A percentile compares a stretch with the other conserved stretches of the same genome.
Evolutionary conservation across 768 basidiomycete genomes (phyloP).

Genomic region (Amanita pseudoporphyria): DNA sequence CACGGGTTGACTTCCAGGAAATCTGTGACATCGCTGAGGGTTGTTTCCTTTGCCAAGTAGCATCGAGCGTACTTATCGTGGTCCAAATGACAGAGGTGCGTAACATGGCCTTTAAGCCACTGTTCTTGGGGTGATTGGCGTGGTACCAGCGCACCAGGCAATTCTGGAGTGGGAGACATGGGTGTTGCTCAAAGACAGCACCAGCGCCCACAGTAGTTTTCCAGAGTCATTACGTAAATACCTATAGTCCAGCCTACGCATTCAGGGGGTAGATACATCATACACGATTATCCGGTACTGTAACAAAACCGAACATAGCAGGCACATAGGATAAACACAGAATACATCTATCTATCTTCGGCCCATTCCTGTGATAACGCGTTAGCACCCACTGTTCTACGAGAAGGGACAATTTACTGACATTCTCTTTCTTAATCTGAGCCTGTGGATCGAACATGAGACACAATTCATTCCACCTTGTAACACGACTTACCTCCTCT

Average conservation of each 20-base stretch:
- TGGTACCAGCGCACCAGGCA: conserved; percentile 53
- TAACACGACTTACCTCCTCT: conserved; percentile 66
- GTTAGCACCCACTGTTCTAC: conserved; percentile 11
- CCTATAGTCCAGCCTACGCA: background rate
- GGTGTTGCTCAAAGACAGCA: background rate
- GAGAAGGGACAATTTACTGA: conserved; percentile 29
- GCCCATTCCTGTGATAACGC: conserved; percentile 69
- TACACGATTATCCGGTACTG: background rate
- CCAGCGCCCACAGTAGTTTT: background rate
- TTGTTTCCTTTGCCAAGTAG: background rate
- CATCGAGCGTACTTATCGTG: conserved; percentile 45
- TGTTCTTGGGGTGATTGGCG: conserved; percentile 47
- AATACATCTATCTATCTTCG: conserved; percentile 63
- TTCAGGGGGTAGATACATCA: background rate
- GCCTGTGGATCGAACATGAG: conserved; percentile 35
- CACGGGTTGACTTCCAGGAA: conserved; percentile 94
- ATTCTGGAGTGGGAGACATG: conserved; percentile 57
- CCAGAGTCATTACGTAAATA: conserved; percentile 11
- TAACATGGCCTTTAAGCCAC: conserved; percentile 62
- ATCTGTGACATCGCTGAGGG: conserved; percentile 34
- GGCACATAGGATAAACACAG: no score
- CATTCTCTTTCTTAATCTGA: conserved; percentile 99
- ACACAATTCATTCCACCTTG: background rate
- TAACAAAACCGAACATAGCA: no score
- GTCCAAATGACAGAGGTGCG: conserved; percentile 52